These are phyloP conservation scores for Neophaeococcomyces mojaviensis DNA, from an alignment of 2,329 filamentous ascomycete species.

Conservation along the genomic window DNA sequence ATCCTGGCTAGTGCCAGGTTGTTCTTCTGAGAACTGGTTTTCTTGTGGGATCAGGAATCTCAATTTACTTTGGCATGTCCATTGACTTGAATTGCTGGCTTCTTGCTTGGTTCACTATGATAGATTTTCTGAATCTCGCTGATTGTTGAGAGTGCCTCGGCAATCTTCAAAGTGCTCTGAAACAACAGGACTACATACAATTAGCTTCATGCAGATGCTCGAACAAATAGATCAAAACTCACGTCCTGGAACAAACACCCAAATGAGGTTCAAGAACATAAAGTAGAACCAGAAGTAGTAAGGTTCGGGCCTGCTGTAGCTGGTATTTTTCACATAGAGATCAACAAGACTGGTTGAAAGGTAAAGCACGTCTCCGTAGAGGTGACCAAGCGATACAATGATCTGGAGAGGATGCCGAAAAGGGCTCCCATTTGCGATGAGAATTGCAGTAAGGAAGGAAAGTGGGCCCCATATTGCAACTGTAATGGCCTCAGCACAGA, in stretches of 20 bases:
- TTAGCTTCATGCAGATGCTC: not conserved
- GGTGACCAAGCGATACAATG: slow-evolving; percentile 55
- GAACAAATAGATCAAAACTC: slow-evolving; percentile 26
- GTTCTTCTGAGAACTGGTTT: not conserved
- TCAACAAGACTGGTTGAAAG: slow-evolving; percentile 58
- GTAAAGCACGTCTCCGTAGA: slow-evolving; percentile 59
- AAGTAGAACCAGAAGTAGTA: slow-evolving; percentile 63
- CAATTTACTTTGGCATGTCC: slow-evolving; percentile 19
- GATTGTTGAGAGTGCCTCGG: slow-evolving; percentile 21
- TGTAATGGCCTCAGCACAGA: slow-evolving; percentile 82
- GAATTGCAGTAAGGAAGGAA: slow-evolving; percentile 49
- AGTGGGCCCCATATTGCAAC: slow-evolving; percentile 60
- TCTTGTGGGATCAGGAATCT: not conserved
- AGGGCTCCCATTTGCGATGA: slow-evolving; percentile 48
- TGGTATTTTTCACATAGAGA: slow-evolving; percentile 45
- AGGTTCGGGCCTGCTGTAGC: slow-evolving; percentile 54
- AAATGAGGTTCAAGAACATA: slow-evolving; percentile 59
- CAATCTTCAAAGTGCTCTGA: slow-evolving; percentile 30
- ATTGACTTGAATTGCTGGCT: slow-evolving; percentile 15
- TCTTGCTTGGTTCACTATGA: not conserved
- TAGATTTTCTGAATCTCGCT: slow-evolving; percentile 5
- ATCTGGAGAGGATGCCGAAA: slow-evolving; percentile 53
- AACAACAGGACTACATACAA: slow-evolving; percentile 28
- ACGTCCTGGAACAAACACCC: slow-evolving; percentile 56
- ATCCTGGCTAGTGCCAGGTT: not conserved